Conservation (phyloP, 495 filamentous ascomycete species). For the Daldinia vernicosa region DNA sequence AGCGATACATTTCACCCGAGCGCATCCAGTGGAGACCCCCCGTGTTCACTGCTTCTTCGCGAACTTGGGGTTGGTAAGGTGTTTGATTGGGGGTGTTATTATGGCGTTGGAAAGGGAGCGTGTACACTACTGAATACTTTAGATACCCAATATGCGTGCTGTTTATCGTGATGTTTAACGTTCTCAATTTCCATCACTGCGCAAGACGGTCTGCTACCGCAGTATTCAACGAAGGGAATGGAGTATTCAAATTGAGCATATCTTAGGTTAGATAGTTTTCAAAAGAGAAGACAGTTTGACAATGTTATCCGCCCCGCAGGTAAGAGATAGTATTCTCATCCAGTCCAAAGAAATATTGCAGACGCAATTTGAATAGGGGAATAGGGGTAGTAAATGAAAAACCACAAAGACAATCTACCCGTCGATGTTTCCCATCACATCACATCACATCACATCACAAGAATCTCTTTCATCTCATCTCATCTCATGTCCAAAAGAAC, state of each 20-base stretch:
- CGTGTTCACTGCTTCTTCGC: slow-evolving; percentile 84
- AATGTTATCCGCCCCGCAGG: not conserved
- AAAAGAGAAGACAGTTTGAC: not conserved
- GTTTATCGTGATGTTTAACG: not conserved
- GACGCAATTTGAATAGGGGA: not conserved
- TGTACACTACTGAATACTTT: not conserved
- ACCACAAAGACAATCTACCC: not conserved
- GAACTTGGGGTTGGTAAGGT: slow-evolving; percentile 94
- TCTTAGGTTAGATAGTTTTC: not conserved
- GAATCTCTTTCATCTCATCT: not conserved
- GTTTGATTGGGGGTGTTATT: not conserved
- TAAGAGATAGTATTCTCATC: not conserved
- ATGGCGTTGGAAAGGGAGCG: not conserved
- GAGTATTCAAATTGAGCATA: not conserved
- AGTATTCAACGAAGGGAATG: not conserved
- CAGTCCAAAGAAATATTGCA: not conserved
- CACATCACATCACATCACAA: not conserved
- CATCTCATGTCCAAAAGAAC: too few species aligned
- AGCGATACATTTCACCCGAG: slow-evolving; percentile 76
- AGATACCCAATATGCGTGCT: slow-evolving; percentile 19
- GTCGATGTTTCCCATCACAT: not conserved
- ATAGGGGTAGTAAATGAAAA: not conserved
- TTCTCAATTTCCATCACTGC: not conserved
- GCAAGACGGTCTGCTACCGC: not conserved
- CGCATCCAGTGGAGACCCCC: slow-evolving; percentile 94